Evolutionary conservation across 129 eudicot genomes (phyloP), one percentile per base, ranked within the genome.

Genomic region (Chrysanthemum makinoi): DNA sequence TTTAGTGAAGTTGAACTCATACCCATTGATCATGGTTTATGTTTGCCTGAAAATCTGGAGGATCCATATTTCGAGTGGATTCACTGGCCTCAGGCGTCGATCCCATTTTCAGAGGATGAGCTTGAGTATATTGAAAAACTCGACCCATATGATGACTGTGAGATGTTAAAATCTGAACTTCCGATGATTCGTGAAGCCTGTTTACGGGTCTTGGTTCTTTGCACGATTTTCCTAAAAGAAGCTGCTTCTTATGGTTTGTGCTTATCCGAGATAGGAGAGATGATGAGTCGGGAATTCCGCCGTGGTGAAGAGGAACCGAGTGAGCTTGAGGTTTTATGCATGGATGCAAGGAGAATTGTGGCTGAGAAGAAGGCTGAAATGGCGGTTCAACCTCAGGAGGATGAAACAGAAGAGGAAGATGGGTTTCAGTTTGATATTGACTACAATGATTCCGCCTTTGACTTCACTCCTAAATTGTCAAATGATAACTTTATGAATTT

Each of bases 41-140:
- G 98, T 80, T 75, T 94, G 74, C 98, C 98, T 8, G 98, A 94
- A 73, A 82, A 79, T 62, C 71, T 94, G 69, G 98, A 94, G 78
- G 98, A 94, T 62, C 98, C 98, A 0, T 94, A 89, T 77, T 94
- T 87, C 50, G 98, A 94, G 75, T 94, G 98, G 98, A 87, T 89
- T 48, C 98, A 94, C 50, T 94, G 98, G 98, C 96, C 98, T 18
- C 98, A 94, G 71, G 90, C 98, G 39, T 89, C 98, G 10, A 86
- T 94, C 13, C 98, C 98, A 5, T 94, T 94, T 76, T 87, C 97
- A 2, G 98, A 94, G 17, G 98, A 87, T 12, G 98, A 94, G 60
- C 93, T 94, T 2, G 93, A 90, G 71, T 94, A 94, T 67, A 94
- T 94, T 10, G 66, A 70, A 30, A 86, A 80, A 10, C 98, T 94